Conservation (phyloP, 2,329 filamentous ascomycete species). For the Clarireedia paspali region DNA sequence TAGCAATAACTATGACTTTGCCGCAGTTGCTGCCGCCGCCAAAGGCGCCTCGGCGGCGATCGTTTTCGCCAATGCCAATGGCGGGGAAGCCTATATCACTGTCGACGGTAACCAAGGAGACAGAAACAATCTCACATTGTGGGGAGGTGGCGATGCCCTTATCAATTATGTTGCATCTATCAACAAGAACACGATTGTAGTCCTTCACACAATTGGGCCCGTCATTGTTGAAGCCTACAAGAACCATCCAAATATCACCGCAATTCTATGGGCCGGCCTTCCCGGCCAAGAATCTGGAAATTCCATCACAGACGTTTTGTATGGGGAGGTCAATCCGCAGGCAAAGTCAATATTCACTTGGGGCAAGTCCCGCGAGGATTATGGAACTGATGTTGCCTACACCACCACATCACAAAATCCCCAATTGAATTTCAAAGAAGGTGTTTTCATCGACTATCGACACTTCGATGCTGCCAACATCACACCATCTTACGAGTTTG, state of each 20-base stretch:
- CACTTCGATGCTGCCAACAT: constrained; percentile 58
- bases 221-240: constrained; percentile 71
- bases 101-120: constrained; percentile 82
- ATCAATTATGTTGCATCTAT: constrained; percentile 71
- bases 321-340: constrained; percentile 69
- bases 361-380: constrained; percentile 47
- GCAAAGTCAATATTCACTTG: constrained; percentile 77
- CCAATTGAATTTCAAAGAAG: constrained; percentile 65
- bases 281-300: constrained; percentile 82
- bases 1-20: constrained; percentile 61
- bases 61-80: constrained; percentile 83
- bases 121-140: constrained; percentile 85
- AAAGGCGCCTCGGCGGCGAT: constrained; percentile 62
- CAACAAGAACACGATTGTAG: constrained; percentile 84
- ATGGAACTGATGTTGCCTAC: constrained; percentile 38
- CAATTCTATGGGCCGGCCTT: constrained; percentile 76
- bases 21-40: constrained; percentile 49
- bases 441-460: constrained; percentile 75
- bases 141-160: constrained; percentile 72
- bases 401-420: constrained; percentile 60
- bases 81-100: constrained; percentile 79
- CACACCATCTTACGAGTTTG: constrained; percentile 72
- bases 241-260: constrained; percentile 69
- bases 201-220: constrained; percentile 79
- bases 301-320: constrained; percentile 73